A percentile compares a stretch with the other conserved stretches of the same genome.
phyloP scores from a whole-genome alignment of 2,329 filamentous ascomycete genomes.

The Diaporthe amygdali region DNA sequence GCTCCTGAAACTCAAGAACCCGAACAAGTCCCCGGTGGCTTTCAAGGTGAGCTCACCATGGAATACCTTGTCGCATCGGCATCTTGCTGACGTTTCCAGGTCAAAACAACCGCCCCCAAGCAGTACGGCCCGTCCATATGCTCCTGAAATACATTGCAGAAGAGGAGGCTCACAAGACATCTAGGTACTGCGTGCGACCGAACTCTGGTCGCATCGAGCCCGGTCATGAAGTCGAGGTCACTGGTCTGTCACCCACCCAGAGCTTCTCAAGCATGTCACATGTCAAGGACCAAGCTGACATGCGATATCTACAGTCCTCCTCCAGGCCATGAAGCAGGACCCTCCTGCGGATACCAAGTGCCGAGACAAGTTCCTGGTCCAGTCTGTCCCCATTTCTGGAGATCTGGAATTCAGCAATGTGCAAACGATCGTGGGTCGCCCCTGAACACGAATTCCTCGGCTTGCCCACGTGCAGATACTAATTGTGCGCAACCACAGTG shows the following conservation, averaged over 20 bases:
- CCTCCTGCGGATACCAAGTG: slow-evolving; percentile 86
- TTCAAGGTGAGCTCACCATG: slow-evolving; percentile 67
- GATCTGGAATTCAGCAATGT: slow-evolving; percentile 87
- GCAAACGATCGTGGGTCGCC: slow-evolving; percentile 74
- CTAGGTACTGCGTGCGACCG: slow-evolving; percentile 94
- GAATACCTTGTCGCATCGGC: not conserved
- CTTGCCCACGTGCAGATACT: slow-evolving; percentile 24
- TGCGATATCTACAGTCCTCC: slow-evolving; percentile 68
- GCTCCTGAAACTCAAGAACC: slow-evolving; percentile 69
- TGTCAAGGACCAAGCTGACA: slow-evolving; percentile 13
- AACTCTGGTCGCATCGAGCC: slow-evolving; percentile 97
- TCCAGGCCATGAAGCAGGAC: slow-evolving; percentile 98
- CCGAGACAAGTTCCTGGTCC: slow-evolving; percentile 96
- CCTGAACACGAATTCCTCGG: no score
- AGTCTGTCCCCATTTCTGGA: slow-evolving; percentile 82
- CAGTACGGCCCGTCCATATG: slow-evolving; percentile 71
- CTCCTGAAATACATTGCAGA: slow-evolving; percentile 26
- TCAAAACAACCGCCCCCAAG: slow-evolving; percentile 98
- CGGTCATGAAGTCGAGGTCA: slow-evolving; percentile 87
- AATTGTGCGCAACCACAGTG: slow-evolving; percentile 60
- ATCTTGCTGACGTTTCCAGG: slow-evolving; percentile 58
- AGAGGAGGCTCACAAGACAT: slow-evolving; percentile 30
- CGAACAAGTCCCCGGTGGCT: slow-evolving; percentile 65
- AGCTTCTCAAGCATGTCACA: not conserved
- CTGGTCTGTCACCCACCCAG: slow-evolving; percentile 61